These are phyloP conservation scores for Cercospora zeae-maydis DNA, from an alignment of 2,329 filamentous ascomycete genomes.

Conservation along the genomic window DNA sequence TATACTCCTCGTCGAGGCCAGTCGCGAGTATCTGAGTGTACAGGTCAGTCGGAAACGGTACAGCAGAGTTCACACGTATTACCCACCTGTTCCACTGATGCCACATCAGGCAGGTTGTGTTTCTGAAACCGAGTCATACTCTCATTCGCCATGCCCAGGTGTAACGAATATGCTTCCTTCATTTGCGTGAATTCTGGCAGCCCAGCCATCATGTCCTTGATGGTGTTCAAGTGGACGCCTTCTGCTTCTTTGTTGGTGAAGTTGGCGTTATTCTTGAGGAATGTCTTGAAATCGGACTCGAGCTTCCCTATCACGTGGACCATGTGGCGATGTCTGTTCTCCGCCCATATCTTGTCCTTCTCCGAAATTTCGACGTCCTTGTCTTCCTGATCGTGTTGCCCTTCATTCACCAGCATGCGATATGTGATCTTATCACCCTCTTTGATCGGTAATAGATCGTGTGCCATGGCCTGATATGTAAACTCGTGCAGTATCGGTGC, in stretches of 20 bases:
- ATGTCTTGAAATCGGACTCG: slow-evolving; percentile 87
- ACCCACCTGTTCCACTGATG: slow-evolving; percentile 73
- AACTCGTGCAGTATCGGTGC: slow-evolving; percentile 91
- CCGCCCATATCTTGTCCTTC: slow-evolving; percentile 90
- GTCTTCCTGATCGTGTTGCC: slow-evolving; percentile 64
- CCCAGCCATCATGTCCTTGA: slow-evolving; percentile 95
- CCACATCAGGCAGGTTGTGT: slow-evolving; percentile 80
- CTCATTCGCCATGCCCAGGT: slow-evolving; percentile 94
- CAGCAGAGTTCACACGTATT: not conserved
- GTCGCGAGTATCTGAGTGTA: slow-evolving; percentile 68
- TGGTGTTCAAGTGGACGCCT: slow-evolving; percentile 73
- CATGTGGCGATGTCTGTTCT: slow-evolving; percentile 94
- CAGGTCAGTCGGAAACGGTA: slow-evolving; percentile 5
- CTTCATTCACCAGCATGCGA: slow-evolving; percentile 73
- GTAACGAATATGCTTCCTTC: slow-evolving; percentile 91
- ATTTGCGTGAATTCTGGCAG: slow-evolving; percentile 92
- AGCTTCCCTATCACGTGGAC: slow-evolving; percentile 94
- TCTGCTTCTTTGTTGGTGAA: slow-evolving; percentile 72
- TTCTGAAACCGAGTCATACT: slow-evolving; percentile 91
- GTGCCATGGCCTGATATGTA: slow-evolving; percentile 97
- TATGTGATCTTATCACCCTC: slow-evolving; percentile 88
- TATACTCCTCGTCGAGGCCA: slow-evolving; percentile 86
- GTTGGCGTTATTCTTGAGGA: slow-evolving; percentile 85
- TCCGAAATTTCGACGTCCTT: slow-evolving; percentile 92
- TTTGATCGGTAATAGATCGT: slow-evolving; percentile 83